Evolutionary conservation across 2,329 filamentous ascomycete species (phyloP), one percentile per base, ranked within the genome.

Genomic region (Ascomycota sp.): DNA sequence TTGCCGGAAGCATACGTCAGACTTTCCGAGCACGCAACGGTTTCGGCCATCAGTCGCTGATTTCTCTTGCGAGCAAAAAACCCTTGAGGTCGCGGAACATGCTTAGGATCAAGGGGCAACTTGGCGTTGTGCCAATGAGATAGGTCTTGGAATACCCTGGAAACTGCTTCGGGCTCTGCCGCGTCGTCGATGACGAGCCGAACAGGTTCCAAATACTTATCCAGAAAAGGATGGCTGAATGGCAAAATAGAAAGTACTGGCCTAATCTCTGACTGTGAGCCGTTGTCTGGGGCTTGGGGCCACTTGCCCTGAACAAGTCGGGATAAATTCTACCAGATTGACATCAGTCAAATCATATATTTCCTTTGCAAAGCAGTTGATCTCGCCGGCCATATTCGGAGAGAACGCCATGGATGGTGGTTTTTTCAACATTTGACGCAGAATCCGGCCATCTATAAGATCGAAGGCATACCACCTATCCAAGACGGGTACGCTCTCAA

Each of bases 11-110:
- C 57, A 33, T 71, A 74, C 0, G 72, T 77, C 28, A 82, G 55
- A 46, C 73, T 79, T 9, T 70, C 72, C 2, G 77, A 72, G 43
- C 82, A 83, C 1, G 61, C 56, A 20, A 62, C 60, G 49, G 76
- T 76, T 34, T 78, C 71, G 2, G 64, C 61, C 65, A 78, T 75
- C 42, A 69, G 71, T 30, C 56, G 58, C 40, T 82, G 75, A 27
- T 75, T 70, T 31, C 53, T 53, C 36, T 53, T 60, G 30, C 46
- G 48, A 6, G 56, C 46, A 19, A 35, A 48, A 28, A 42, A 50
- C 2, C 38, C 46, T 19, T 29, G 29, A 1, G 37, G 38, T 5
- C 32, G 24, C 2, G 21, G 23, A 10, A 9, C 8, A 5, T 25
- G 25, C 31, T 57, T 61, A 2, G 44, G 38, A 19, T 64, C 57